Percentiles rank a stretch among this genome's conserved stretches.
These are phyloP conservation scores for Trichophyton benhamiae DNA, from an alignment of 2,329 filamentous ascomycete species.

Conservation along the genomic window DNA sequence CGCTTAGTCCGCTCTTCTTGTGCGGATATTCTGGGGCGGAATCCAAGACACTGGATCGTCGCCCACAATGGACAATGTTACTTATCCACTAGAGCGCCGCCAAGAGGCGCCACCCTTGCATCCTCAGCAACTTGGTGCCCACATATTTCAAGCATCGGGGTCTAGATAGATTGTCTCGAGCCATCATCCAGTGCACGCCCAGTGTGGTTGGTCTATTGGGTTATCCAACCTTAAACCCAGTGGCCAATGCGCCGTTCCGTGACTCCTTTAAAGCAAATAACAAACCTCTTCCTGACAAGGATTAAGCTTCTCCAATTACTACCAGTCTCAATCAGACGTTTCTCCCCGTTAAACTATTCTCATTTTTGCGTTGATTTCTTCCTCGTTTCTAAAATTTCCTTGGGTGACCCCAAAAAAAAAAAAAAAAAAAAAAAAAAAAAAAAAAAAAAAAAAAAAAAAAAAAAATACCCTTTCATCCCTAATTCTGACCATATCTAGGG, in stretches of 20 bases:
- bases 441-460: conserved; percentile 1
- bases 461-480: neutral
- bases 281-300: neutral
- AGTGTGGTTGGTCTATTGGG: neutral
- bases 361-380: neutral
- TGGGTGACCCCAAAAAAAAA: neutral
- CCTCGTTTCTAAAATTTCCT: neutral
- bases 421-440: conserved; percentile 1
- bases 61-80: neutral
- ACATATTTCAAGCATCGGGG: neutral
- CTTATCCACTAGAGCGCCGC: neutral
- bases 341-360: neutral
- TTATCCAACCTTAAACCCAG: neutral
- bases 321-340: neutral
- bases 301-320: neutral
- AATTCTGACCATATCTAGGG: neutral
- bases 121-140: neutral
- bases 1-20: neutral
- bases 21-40: neutral
- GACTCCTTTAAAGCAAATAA: neutral
- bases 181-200: neutral
- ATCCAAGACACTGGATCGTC: conserved; percentile 1
- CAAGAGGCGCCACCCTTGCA: neutral
- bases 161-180: neutral
- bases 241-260: neutral